Evolutionary conservation across 129 eudicot genomes (phyloP).

Genomic region (Cynara cardunculus): DNA sequence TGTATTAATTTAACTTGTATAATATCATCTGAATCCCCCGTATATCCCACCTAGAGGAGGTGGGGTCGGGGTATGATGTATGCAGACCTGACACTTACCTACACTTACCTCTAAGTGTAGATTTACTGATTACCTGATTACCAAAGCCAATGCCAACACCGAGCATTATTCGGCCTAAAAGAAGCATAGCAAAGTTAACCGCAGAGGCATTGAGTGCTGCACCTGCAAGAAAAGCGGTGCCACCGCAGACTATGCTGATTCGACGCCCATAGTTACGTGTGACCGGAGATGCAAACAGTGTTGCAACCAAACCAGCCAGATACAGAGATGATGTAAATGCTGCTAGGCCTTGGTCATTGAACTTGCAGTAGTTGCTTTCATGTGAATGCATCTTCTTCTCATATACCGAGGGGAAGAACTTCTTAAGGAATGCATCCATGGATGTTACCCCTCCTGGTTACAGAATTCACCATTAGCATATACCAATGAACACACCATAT

Average conservation of each 20-base stretch:
- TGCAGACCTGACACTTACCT: no score
- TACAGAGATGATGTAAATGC: conserved; percentile 86
- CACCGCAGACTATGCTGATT: conserved; percentile 70
- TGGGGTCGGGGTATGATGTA: no score
- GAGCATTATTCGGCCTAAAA: conserved; percentile 79
- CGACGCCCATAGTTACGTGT: conserved; percentile 72
- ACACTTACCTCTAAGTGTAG: no score
- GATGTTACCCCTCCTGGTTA: conserved; percentile 89
- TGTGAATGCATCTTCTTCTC: conserved; percentile 52
- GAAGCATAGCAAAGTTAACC: conserved; percentile 60
- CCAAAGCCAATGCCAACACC: conserved; percentile 96
- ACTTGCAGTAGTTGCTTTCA: conserved; percentile 79
- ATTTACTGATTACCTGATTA: conserved; percentile 51
- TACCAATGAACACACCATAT: neutral
- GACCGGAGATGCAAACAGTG: conserved; percentile 66
- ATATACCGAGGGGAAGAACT: conserved; percentile 61
- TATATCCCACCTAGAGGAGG: no score
- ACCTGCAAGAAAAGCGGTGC: conserved; percentile 63
- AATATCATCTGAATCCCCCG: neutral
- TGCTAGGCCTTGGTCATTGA: conserved; percentile 79
- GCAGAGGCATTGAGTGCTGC: conserved; percentile 73
- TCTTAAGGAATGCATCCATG: conserved; percentile 73
- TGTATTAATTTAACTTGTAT: neutral
- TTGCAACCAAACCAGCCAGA: conserved; percentile 69
- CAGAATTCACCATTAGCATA: neutral